Evolutionary conservation across 352 stramenopile species (phyloP).

Genomic region (Aphanomyces astaci): DNA sequence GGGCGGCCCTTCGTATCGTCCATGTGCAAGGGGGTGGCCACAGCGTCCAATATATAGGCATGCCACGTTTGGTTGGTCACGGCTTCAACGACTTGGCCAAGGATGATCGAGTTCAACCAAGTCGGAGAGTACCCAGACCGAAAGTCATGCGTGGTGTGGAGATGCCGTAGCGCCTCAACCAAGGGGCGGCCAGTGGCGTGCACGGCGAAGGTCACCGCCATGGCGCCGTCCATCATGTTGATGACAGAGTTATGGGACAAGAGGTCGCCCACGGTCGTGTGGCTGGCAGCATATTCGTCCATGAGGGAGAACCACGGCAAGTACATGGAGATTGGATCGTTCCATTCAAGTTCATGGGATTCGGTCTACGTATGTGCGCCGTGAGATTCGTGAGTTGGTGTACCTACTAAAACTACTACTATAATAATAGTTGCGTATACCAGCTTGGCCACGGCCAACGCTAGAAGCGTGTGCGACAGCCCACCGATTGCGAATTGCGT

Average conservation of each 20-base stretch:
- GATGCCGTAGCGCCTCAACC: slow-evolving; percentile 31
- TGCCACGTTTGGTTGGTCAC: slow-evolving; percentile 41
- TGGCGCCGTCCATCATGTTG: neutral
- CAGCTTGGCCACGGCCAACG: too few species aligned
- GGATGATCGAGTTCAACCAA: slow-evolving; percentile 51
- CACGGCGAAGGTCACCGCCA: slow-evolving; percentile 26
- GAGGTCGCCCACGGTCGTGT: slow-evolving; percentile 47
- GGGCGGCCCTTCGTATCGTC: slow-evolving; percentile 38
- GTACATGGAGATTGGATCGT: slow-evolving; percentile 47
- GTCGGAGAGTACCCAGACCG: slow-evolving; percentile 35
- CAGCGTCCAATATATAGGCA: slow-evolving; percentile 36
- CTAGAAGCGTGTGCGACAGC: too few species aligned
- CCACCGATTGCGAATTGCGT: too few species aligned
- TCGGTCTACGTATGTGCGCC: slow-evolving; percentile 27
- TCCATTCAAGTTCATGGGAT: slow-evolving; percentile 43
- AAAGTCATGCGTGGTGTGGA: slow-evolving; percentile 36
- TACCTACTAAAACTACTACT: slow-evolving; percentile 18
- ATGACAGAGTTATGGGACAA: slow-evolving; percentile 45
- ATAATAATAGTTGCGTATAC: slow-evolving; percentile 30
- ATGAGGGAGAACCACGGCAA: slow-evolving; percentile 39
- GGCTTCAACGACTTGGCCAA: slow-evolving; percentile 49
- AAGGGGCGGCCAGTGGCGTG: slow-evolving; percentile 38
- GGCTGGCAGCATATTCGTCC: slow-evolving; percentile 49
- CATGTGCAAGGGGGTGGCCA: slow-evolving; percentile 53
- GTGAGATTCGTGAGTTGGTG: neutral